These are phyloP conservation scores for Rhizoclosmatium globosum DNA, from an alignment of 192 early-diverging fungal species.

Conservation along the genomic window DNA sequence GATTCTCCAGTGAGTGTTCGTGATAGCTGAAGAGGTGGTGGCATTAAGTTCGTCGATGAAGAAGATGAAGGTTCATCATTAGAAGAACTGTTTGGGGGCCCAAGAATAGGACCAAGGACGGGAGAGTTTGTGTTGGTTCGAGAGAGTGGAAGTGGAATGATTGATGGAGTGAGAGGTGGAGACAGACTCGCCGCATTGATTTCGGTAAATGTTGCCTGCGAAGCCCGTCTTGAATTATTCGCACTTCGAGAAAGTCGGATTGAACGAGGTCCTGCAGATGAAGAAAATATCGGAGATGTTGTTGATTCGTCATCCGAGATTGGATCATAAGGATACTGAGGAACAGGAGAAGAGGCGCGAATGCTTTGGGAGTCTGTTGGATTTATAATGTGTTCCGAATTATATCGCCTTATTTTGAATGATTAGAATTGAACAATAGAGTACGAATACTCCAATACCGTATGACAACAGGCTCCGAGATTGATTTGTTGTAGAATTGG, in stretches of 20 bases:
- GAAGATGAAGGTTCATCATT: neutral
- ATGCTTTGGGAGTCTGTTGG: neutral
- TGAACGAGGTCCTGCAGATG: too few relatives aligned
- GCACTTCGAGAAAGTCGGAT: too few relatives aligned
- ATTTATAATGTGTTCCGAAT: slow-evolving; percentile 27
- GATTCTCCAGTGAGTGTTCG: slow-evolving; percentile 8
- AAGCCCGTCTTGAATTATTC: too few relatives aligned
- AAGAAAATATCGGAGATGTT: too few relatives aligned
- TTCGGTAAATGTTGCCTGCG: neutral
- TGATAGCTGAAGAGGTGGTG: neutral
- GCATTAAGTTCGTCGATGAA: neutral
- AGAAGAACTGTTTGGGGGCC: neutral
- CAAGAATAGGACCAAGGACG: too few relatives aligned
- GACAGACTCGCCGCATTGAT: slow-evolving; percentile 3
- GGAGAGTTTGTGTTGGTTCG: too few relatives aligned
- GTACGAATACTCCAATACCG: slow-evolving; percentile 11
- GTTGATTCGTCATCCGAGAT: neutral
- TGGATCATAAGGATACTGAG: slow-evolving; percentile 14
- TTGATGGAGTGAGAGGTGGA: neutral
- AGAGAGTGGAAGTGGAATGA: too few relatives aligned
- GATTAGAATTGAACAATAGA: neutral
- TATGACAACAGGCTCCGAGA: slow-evolving; percentile 1
- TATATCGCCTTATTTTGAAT: slow-evolving; percentile 12
- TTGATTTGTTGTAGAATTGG: neutral
- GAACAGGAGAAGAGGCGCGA: slow-evolving; percentile 14